Base-by-base conservation (phyloP, 2,329 filamentous ascomycete genomes). In the Septoria petroselini region DNA sequence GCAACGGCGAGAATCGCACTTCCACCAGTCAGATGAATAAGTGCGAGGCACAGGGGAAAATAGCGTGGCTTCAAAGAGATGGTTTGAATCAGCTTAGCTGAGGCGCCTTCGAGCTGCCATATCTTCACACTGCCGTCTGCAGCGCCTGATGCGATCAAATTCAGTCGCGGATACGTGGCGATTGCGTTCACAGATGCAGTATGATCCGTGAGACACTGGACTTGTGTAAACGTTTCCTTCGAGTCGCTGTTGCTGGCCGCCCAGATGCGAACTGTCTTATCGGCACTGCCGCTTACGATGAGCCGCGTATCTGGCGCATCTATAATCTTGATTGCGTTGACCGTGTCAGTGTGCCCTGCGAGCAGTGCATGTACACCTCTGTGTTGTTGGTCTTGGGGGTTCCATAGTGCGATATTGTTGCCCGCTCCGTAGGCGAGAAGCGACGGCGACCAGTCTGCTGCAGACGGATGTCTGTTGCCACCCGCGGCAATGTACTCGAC, bases 391-490 rank as follows among this genome's bases (percentile, higher is more conserved):
- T 77, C 73, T 70, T 79, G 49, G 11, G 90, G 90, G 65, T 83
- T 76, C 93, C 93, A 98, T 33, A 97, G 67, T 35, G 90, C 91
- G 61, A 98, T 79, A 71, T 93, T 93, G 60, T 84, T 83, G 70
- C 94, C 88, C 7, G 91, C 85, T 25, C 93, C 93, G 72, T 88
- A 98, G 23, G 90, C 93, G 46, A 98, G 76, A 37, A 90, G 67
- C 7, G 86, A 87, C 56, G 68, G 64, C 14, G 78, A 72, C 93
- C 93, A 98, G 72, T 97, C 91, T 21, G 91, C 91, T 21, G 89
- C 87, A 12, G 85, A 84, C 14, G 91, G 86, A 63, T 97, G 88
- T 62, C 91, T 80, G 70, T 97, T 98, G 39, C 89, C 91, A 53
- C 93, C 93, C 55, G 85, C 83, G 39, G 88, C 84, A 59, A 93